phyloP scores from a whole-genome alignment of 768 basidiomycete species.

The Hericium erinaceus region DNA sequence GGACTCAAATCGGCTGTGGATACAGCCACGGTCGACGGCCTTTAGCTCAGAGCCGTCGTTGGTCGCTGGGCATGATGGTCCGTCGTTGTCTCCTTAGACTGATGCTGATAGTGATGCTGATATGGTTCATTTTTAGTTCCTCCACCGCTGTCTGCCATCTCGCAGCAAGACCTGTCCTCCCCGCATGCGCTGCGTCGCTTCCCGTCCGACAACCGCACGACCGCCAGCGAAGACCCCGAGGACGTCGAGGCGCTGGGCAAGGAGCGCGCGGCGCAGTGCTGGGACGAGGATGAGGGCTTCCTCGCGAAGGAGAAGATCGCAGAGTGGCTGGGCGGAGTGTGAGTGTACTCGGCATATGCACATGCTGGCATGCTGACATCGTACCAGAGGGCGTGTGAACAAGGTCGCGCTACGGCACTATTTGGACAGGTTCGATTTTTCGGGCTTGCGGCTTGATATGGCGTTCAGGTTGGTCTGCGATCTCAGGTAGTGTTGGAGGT shows the following conservation, averaged over 20 bases:
- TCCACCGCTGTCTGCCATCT: slow-evolving; percentile 22
- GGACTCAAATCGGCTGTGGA: slow-evolving; percentile 39
- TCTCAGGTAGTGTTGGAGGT: background rate
- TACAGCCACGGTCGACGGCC: slow-evolving; percentile 63
- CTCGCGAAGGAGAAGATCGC: slow-evolving; percentile 87
- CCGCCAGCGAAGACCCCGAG: slow-evolving; percentile 32
- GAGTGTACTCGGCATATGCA: slow-evolving; percentile 23
- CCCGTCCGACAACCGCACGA: slow-evolving; percentile 17
- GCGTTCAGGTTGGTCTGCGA: slow-evolving; percentile 66
- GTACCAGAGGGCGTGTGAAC: slow-evolving; percentile 62
- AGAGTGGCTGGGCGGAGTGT: slow-evolving; percentile 92
- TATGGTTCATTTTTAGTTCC: slow-evolving; percentile 9
- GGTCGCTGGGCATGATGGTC: slow-evolving; percentile 44
- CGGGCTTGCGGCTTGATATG: slow-evolving; percentile 68
- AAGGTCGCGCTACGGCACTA: slow-evolving; percentile 69
- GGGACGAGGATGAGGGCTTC: slow-evolving; percentile 81
- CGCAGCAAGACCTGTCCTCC: slow-evolving; percentile 49
- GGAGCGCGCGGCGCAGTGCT: slow-evolving; percentile 69
- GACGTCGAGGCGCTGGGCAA: slow-evolving; percentile 59
- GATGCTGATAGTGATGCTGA: slow-evolving; percentile 1
- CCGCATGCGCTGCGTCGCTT: slow-evolving; percentile 42
- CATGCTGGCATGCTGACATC: slow-evolving; percentile 1
- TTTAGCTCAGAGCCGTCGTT: slow-evolving; percentile 82
- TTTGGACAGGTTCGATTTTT: slow-evolving; percentile 85
- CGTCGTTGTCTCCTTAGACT: slow-evolving; percentile 15